Conservation (phyloP, 1,139 yeast species). For the Debaryomyces sp. region DNA sequence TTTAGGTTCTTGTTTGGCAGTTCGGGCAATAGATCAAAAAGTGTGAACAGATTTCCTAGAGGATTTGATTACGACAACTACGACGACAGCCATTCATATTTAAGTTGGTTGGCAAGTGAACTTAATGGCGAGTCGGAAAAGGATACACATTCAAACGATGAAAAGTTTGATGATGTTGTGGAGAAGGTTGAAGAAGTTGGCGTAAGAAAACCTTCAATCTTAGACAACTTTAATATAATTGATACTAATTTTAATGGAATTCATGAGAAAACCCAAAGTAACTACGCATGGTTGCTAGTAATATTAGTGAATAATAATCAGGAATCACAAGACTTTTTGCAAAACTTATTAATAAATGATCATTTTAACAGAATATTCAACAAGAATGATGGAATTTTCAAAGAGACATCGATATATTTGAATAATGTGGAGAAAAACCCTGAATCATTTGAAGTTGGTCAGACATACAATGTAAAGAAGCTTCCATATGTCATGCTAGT, state of each 20-base stretch:
- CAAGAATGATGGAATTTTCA: conserved; percentile 35
- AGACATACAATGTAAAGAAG: conserved; percentile 38
- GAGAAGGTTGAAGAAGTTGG: neutral
- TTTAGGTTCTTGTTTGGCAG: conserved; percentile 35
- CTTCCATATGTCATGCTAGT: conserved; percentile 51
- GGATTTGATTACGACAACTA: conserved; percentile 26
- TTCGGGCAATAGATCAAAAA: conserved; percentile 11
- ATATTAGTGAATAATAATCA: conserved; percentile 41
- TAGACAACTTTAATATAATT: conserved; percentile 21
- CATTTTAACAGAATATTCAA: conserved; percentile 36
- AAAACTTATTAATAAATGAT: conserved; percentile 27
- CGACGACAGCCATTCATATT: conserved; percentile 18
- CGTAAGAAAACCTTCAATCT: neutral
- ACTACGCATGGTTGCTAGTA: conserved; percentile 49
- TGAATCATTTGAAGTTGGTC: conserved; percentile 55
- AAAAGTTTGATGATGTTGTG: neutral
- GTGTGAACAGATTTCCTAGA: conserved; percentile 27
- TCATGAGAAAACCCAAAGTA: conserved; percentile 41
- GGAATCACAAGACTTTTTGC: conserved; percentile 29
- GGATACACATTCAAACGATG: neutral
- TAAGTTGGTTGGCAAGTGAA: conserved; percentile 9
- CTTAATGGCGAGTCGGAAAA: neutral
- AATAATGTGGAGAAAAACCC: conserved; percentile 42
- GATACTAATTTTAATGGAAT: conserved; percentile 44
- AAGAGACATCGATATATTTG: conserved; percentile 45